Evolutionary conservation across 345 rosid genomes (phyloP).

Genomic region (Arabis alpina): DNA sequence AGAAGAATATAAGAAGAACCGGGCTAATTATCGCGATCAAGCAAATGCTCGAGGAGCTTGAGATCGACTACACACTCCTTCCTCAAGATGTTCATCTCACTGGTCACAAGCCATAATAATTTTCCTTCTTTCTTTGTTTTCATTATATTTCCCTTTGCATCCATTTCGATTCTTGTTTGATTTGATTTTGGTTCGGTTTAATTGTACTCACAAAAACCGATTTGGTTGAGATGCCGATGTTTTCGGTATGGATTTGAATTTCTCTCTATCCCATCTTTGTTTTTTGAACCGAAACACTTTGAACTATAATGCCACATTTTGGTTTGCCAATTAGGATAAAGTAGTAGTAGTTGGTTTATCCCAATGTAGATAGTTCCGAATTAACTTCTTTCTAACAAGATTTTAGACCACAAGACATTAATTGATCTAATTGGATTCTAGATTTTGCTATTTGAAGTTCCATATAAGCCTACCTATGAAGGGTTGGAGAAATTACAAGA

Average conservation of each 20-base stretch:
- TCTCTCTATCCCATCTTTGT: no score
- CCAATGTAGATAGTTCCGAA: no score
- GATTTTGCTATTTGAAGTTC: neutral
- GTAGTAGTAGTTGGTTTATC: neutral
- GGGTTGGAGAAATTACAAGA: neutral
- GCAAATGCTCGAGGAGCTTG: constrained; percentile 55
- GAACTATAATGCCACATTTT: neutral
- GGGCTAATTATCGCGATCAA: constrained; percentile 53
- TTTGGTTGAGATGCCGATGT: neutral
- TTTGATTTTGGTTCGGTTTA: constrained; percentile 3
- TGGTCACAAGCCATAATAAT: constrained; percentile 11
- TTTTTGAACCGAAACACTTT: neutral
- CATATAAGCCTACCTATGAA: no score
- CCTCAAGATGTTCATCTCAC: constrained; percentile 52
- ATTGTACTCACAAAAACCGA: neutral
- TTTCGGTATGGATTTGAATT: neutral
- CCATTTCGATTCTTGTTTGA: neutral
- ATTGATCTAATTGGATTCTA: neutral
- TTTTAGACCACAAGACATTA: neutral
- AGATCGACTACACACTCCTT: constrained; percentile 54
- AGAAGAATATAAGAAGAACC: constrained; percentile 61
- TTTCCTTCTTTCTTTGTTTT: neutral
- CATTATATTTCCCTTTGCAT: neutral
- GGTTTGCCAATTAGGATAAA: neutral
- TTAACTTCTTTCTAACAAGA: no score